A percentile compares a stretch with the other conserved stretches of the same genome.
Evolutionary conservation across 495 filamentous ascomycete species (phyloP).

Genomic region (Ascodesmis nigricans): DNA sequence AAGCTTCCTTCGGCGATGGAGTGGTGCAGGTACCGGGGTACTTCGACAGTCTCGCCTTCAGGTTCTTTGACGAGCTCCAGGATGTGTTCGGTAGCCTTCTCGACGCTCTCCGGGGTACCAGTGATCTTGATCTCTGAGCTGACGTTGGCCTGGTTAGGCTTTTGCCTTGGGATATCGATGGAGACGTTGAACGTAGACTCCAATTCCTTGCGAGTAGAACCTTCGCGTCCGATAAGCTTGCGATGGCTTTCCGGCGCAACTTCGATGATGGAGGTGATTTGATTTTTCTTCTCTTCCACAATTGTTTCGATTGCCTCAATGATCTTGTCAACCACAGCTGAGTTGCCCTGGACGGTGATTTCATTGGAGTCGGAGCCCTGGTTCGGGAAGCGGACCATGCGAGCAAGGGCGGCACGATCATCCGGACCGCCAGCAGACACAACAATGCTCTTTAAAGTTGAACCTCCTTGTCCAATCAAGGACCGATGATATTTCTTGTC

Average conservation of each 20-base stretch:
- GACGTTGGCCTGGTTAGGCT: slow-evolving; percentile 40
- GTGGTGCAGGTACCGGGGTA: slow-evolving; percentile 66
- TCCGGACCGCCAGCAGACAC: slow-evolving; percentile 70
- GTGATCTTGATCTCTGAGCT: slow-evolving; percentile 57
- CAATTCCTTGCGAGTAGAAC: slow-evolving; percentile 61
- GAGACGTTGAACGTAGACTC: slow-evolving; percentile 75
- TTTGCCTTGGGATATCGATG: slow-evolving; percentile 68
- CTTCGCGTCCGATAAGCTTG: slow-evolving; percentile 74
- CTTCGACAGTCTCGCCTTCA: slow-evolving; percentile 61
- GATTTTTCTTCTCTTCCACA: slow-evolving; percentile 55
- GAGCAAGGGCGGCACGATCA: slow-evolving; percentile 54
- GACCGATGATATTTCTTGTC: slow-evolving; percentile 80
- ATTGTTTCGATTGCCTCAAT: slow-evolving; percentile 55
- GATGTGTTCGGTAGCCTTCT: slow-evolving; percentile 69
- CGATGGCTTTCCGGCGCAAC: slow-evolving; percentile 74
- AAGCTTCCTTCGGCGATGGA: slow-evolving; percentile 72
- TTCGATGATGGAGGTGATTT: slow-evolving; percentile 51
- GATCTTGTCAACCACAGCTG: slow-evolving; percentile 71
- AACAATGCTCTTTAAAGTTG: slow-evolving; percentile 70
- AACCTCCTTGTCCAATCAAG: slow-evolving; percentile 76
- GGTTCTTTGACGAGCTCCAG: slow-evolving; percentile 57
- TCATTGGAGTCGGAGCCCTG: slow-evolving; percentile 54
- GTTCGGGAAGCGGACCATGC: slow-evolving; percentile 77
- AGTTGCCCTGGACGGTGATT: slow-evolving; percentile 69
- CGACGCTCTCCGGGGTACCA: slow-evolving; percentile 54